Evolutionary conservation across 768 basidiomycete species (phyloP), one percentile per base, ranked within the genome.

Genomic region (Serendipita sp.): DNA sequence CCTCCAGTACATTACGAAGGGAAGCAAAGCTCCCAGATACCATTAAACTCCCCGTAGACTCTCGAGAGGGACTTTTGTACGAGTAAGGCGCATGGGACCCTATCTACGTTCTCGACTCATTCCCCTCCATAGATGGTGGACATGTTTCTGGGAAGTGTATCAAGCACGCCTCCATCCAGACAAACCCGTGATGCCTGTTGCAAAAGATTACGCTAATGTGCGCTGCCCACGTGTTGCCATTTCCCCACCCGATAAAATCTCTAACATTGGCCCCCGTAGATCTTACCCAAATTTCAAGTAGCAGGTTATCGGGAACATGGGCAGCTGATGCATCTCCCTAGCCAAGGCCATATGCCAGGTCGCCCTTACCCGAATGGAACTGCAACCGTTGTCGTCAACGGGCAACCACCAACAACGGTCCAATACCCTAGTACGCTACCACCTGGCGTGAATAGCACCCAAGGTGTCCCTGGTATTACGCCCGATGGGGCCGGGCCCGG

Each of bases 41-140:
- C 0, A 69, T 70, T 32, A 65, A 69, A 36, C 71, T 70, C 7
- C 75, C 75, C 3, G 72, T 76, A 47, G 73, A 75, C 58, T 72
- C 74, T 10, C 69, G 66, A 23, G 73, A 74, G 60, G 73, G 75
- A 1, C 66, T 75, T 34, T 65, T 76, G 41, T 72, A 70, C 65
- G 75, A 76, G 73, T 75, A 65, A 69, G 73, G 72, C n/a, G 18
- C 32, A 18, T 51, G 11, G 63, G 16, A 30, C 52, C 11, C 16
- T 54, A 11, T 13, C 52, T 11, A 30, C 52, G 32, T n/a, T 32
- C 52, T 11, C 52, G 28, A 11, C 52, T 32, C 11, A 54, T 13
- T 28, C 16, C 32, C 52, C 10, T 2, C 23, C 16, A 15, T 54
- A 54, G 52, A 28, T 54, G 52, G 52, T 54, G 52, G 52, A 54